phyloP scores from a whole-genome alignment of 805 yeast genomes.

The Saccharomycopsis selenospora region DNA sequence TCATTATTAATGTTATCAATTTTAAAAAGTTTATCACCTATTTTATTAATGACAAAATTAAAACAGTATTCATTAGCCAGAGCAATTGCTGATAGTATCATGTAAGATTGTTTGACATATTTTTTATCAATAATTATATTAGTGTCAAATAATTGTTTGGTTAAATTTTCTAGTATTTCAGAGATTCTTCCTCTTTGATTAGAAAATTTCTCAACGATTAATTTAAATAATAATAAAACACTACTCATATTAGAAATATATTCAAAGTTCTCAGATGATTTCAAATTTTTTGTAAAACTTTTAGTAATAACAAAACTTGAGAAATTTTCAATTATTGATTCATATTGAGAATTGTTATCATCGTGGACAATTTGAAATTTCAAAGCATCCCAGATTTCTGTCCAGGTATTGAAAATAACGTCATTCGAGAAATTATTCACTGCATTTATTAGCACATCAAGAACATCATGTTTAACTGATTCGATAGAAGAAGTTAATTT shows the following conservation, averaged over 20 bases:
- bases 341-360: conserved; percentile 33
- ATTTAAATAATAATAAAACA: conserved; percentile 38
- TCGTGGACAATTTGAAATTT: conserved; percentile 86
- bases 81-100: conserved; percentile 50
- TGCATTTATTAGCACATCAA: conserved; percentile 54
- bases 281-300: conserved; percentile 28
- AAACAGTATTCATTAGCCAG: conserved; percentile 40
- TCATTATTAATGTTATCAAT: conserved; percentile 29
- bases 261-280: conserved; percentile 32
- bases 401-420: conserved; percentile 55
- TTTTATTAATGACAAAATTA: conserved; percentile 37
- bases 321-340: conserved; percentile 21
- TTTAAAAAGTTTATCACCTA: conserved; percentile 1
- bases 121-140: conserved; percentile 47
- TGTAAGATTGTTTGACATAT: conserved; percentile 53
- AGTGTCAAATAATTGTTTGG: conserved; percentile 25
- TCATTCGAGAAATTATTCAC: conserved; percentile 43
- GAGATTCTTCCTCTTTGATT: conserved; percentile 28
- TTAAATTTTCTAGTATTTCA: conserved; percentile 43
- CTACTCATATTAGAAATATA: conserved; percentile 29
- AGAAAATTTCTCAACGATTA: conserved; percentile 35
- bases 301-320: conserved; percentile 21
- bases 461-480: conserved; percentile 63
- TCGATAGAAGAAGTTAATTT: conserved; percentile 74
- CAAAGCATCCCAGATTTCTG: conserved; percentile 75